Percentiles rank a stretch among this genome's conserved stretches.
phyloP scores from a whole-genome alignment of 345 rosid species.

The Acer saccharum region DNA sequence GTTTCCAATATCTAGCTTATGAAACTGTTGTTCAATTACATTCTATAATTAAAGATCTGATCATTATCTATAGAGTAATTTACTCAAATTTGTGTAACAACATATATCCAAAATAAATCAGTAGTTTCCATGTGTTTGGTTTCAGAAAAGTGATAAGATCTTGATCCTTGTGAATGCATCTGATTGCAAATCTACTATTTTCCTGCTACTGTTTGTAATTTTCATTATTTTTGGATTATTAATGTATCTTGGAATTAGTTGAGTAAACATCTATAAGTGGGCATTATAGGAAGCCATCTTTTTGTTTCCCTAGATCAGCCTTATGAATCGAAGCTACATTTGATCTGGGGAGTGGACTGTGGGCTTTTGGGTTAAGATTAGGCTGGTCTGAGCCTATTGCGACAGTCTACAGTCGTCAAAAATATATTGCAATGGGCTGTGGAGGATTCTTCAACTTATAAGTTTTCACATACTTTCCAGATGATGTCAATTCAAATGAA shows the following conservation, averaged over 20 bases:
- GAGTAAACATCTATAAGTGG: not conserved
- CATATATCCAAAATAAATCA: not conserved
- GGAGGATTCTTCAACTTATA: not conserved
- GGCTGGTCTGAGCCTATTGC: not conserved
- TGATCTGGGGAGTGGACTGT: not conserved
- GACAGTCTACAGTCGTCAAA: no score
- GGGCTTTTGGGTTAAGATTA: not conserved
- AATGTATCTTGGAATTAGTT: not conserved
- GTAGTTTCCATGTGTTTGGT: not conserved
- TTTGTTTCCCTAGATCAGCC: no score
- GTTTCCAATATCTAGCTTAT: not conserved
- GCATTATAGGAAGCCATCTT: not conserved
- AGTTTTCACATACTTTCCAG: not conserved
- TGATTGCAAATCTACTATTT: not conserved
- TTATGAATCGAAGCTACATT: not conserved
- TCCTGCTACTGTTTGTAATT: not conserved
- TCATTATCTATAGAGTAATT: not conserved
- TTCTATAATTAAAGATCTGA: not conserved
- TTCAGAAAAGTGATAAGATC: not conserved
- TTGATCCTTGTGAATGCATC: not conserved
- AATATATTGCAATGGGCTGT: not conserved
- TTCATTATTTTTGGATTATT: no score
- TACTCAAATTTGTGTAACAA: not conserved
- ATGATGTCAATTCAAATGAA: not conserved
- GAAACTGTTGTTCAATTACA: not conserved